Evolutionary conservation across 768 basidiomycete genomes (phyloP), one percentile per base, ranked within the genome.

Genomic region (Ephemerocybe angulata): DNA sequence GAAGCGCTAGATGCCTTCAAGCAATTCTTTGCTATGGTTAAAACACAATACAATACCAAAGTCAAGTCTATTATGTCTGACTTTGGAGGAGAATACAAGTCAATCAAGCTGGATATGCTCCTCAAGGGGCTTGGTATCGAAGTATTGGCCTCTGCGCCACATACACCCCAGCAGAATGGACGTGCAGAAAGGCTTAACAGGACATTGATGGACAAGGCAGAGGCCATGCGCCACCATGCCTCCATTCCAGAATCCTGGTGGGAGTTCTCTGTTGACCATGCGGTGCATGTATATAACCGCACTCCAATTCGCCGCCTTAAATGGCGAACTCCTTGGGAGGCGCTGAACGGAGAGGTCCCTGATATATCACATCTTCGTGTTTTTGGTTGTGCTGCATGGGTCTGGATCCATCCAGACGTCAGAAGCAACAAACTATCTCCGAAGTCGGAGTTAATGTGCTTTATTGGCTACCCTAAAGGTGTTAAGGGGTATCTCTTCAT

Each of bases 381-480:
- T 33, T 71, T 71, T 60, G 66, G 68, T 37, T 61, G 58, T 35
- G 59, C 61, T 41, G 68, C 64, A 4, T 67, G 60, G 58, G 56
- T 67, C 6, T 37, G 2, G 24, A n/a, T 54, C 19, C 46, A n/a
- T 27, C 50, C 62, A 2, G 58, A 66, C 38, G 56, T 60, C 29
- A 15, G 31, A 6, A 43, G 53, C 41, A 60, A 59, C 35, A 66
- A 63, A 49, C 51, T 68, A 0, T 29, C 33, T 31, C 62, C 66
- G 10, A 58, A 56, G 38, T 58, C 63, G 31, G 56, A 55, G 28
- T 60, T 60, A 24, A 63, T 65, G 62, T 44, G 60, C 1, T 60
- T 65, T 50, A 52, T 65, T 25, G 65, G 65, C 21, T 66, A 37
- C 35, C 51, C 1, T 15, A 30, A 1, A 12, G 53, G 37, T 41